A percentile compares a stretch with the other conserved stretches of the same genome.
phyloP scores from a whole-genome alignment of 164 flowering plant genomes.

The Kingdonia uniflora region DNA sequence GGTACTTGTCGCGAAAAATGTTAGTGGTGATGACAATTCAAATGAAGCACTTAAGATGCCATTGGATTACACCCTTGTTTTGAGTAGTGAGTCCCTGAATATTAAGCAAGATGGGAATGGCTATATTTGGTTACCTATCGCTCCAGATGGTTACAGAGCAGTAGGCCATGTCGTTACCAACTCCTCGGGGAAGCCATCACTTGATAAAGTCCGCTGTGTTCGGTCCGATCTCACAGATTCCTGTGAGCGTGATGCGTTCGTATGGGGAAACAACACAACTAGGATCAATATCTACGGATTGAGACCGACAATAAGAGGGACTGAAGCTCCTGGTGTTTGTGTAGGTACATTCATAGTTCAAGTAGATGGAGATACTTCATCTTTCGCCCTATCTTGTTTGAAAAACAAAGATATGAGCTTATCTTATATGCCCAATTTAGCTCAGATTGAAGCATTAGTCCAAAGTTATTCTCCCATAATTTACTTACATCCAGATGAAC shows the following conservation, averaged over 20 bases:
- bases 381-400: slow-evolving; percentile 35
- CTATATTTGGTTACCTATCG: slow-evolving; percentile 61
- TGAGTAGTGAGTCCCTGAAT: slow-evolving; percentile 47
- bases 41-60: slow-evolving; percentile 31
- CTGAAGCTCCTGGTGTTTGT: slow-evolving; percentile 37
- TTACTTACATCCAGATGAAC: slow-evolving; percentile 71
- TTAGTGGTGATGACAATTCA: neutral
- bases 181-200: slow-evolving; percentile 54
- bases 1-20: slow-evolving; percentile 52
- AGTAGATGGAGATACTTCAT: slow-evolving; percentile 10
- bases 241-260: slow-evolving; percentile 31
- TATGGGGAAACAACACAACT: slow-evolving; percentile 39
- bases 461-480: slow-evolving; percentile 52
- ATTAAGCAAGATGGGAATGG: slow-evolving; percentile 43
- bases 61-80: slow-evolving; percentile 53
- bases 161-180: slow-evolving; percentile 51
- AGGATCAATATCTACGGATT: slow-evolving; percentile 27
- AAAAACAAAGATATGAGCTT: slow-evolving; percentile 25
- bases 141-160: slow-evolving; percentile 59
- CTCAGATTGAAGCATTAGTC: slow-evolving; percentile 42
- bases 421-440: slow-evolving; percentile 44
- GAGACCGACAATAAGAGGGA: slow-evolving; percentile 41
- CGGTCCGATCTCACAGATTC: slow-evolving; percentile 49
- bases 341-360: slow-evolving; percentile 45
- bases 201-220: slow-evolving; percentile 53